A percentile compares a stretch with the other conserved stretches of the same genome.
These are phyloP conservation scores for Candida peoriensis DNA, from an alignment of 805 yeast genomes.

Conservation along the genomic window DNA sequence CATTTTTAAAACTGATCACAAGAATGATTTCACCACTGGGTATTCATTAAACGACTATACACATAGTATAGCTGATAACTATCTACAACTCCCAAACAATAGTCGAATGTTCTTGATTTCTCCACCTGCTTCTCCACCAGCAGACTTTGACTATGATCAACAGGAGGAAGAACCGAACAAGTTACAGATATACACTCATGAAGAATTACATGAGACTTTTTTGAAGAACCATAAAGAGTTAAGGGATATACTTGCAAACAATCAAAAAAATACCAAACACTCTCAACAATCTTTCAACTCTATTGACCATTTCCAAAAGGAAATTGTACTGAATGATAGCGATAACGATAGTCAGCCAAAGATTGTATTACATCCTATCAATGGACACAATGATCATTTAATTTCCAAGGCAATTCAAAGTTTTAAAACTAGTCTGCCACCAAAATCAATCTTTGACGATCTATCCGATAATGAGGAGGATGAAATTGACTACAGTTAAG, in stretches of 20 bases:
- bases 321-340: slow-evolving; percentile 21
- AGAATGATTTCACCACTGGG: slow-evolving; percentile 11
- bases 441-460: slow-evolving; percentile 33
- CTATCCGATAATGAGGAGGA: slow-evolving; percentile 11
- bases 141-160: slow-evolving; percentile 32
- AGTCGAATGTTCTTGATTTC: slow-evolving; percentile 33
- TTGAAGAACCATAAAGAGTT: slow-evolving; percentile 16
- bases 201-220: slow-evolving; percentile 20
- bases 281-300: slow-evolving; percentile 5
- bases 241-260: slow-evolving; percentile 9
- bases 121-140: slow-evolving; percentile 40
- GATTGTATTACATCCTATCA: slow-evolving; percentile 21
- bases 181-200: slow-evolving; percentile 23
- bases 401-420: slow-evolving; percentile 19
- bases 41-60: slow-evolving; percentile 16
- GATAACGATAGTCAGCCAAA: slow-evolving; percentile 14
- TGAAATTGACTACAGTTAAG: background rate
- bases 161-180: slow-evolving; percentile 34
- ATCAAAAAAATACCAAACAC: slow-evolving; percentile 10
- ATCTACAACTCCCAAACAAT: slow-evolving; percentile 29
- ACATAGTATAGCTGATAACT: slow-evolving; percentile 12
- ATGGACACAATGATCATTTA: slow-evolving; percentile 22
- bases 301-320: slow-evolving; percentile 12
- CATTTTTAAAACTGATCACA: slow-evolving; percentile 1
- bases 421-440: slow-evolving; percentile 32